phyloP scores from a whole-genome alignment of 345 rosid genomes.

The Carallia brachiata region DNA sequence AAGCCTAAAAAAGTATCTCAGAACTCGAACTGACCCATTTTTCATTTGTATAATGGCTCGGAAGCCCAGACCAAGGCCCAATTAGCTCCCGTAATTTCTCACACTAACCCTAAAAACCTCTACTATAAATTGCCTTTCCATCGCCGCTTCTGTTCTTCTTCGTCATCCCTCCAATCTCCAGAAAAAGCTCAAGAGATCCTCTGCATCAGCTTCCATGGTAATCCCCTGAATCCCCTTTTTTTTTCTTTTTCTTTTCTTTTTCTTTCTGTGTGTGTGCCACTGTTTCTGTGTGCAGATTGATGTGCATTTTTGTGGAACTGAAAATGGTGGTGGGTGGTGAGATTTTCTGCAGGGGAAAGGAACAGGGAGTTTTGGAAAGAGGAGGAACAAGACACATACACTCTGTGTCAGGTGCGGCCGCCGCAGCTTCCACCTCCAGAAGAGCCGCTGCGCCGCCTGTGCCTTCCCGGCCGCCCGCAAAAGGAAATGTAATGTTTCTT shows the following conservation, averaged over 20 bases:
- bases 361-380: constrained; percentile 97
- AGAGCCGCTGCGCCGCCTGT: constrained; percentile 94
- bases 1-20: too few relatives aligned
- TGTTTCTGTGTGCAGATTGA: too few relatives aligned
- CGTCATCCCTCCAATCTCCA: neutral
- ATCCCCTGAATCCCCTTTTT: too few relatives aligned
- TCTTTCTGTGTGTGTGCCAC: neutral
- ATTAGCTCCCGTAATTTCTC: neutral
- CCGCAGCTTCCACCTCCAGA: constrained; percentile 97
- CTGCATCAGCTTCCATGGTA: constrained; percentile 29
- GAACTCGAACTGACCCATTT: too few relatives aligned
- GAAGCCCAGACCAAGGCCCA: neutral
- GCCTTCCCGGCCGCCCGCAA: constrained; percentile 95
- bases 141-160: constrained; percentile 11
- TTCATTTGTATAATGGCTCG: too few relatives aligned
- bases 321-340: neutral
- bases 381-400: constrained; percentile 99
- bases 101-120: constrained; percentile 17
- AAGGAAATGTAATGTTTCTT: constrained; percentile 59
- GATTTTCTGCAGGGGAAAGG: constrained; percentile 73
- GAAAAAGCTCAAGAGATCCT: constrained; percentile 22
- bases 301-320: too few relatives aligned
- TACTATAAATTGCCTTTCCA: neutral
- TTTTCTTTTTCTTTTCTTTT: too few relatives aligned
- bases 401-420: constrained; percentile 99